phyloP scores from a whole-genome alignment of 2,329 filamentous ascomycete species.

The Fusarium verticillioides region DNA sequence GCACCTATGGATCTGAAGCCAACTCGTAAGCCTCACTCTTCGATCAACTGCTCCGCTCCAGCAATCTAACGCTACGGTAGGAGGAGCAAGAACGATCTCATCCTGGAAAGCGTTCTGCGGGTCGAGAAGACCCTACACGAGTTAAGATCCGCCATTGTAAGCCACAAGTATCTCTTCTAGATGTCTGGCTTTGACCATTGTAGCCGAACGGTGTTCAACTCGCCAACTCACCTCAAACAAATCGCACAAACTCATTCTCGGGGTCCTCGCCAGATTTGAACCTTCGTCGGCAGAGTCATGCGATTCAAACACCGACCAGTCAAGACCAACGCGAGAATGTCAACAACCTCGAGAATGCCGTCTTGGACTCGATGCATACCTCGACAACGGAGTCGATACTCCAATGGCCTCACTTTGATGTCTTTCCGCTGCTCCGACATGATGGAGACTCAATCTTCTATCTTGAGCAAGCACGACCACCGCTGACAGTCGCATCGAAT shows the following conservation, averaged over 20 bases:
- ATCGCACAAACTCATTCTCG: constrained; percentile 38
- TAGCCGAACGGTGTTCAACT: constrained; percentile 26
- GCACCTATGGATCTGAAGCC: constrained; percentile 56
- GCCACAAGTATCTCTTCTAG: background rate
- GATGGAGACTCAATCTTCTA: constrained; percentile 59
- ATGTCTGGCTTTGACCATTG: background rate
- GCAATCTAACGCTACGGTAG: constrained; percentile 40
- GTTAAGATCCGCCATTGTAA: constrained; percentile 55
- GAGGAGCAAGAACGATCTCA: constrained; percentile 62
- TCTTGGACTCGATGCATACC: constrained; percentile 61
- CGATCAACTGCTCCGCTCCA: background rate
- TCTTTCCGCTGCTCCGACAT: constrained; percentile 55
- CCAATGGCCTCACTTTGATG: constrained; percentile 62
- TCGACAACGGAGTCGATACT: constrained; percentile 63
- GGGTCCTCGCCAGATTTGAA: constrained; percentile 38
- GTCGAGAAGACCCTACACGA: constrained; percentile 60
- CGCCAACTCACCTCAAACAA: constrained; percentile 27
- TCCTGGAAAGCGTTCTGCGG: constrained; percentile 61
- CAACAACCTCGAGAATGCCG: constrained; percentile 57
- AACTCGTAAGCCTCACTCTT: constrained; percentile 51
- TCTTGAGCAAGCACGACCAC: constrained; percentile 56
- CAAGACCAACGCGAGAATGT: constrained; percentile 35
- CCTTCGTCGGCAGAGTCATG: constrained; percentile 39
- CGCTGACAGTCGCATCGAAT: constrained; percentile 49
- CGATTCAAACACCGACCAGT: constrained; percentile 38